Percentiles rank a stretch among this genome's conserved stretches.
These are phyloP conservation scores for Coccomyxa subellipsoidea DNA, from an alignment of 163 green algal species.

Conservation along the genomic window DNA sequence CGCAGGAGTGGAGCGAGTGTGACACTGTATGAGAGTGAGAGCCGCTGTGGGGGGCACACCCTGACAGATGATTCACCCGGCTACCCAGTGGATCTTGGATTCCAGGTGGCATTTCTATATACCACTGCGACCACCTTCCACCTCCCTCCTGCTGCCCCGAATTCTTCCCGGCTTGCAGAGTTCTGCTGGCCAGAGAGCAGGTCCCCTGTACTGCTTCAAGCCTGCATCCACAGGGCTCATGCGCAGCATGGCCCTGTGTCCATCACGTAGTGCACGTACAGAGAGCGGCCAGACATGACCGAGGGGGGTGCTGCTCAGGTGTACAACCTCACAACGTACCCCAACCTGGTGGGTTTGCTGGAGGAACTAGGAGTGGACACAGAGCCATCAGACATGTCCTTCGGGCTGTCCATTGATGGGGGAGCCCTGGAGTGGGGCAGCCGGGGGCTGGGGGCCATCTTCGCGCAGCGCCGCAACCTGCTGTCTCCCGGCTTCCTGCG, in stretches of 20 bases:
- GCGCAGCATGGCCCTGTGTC: no score
- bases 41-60: conserved; percentile 81
- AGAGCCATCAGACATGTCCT: conserved; percentile 90
- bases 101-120: no score
- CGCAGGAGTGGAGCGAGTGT: conserved; percentile 68
- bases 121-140: no score
- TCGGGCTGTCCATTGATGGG: conserved; percentile 78
- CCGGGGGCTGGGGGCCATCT: conserved; percentile 75
- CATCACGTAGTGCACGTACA: no score
- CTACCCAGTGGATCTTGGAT: conserved; percentile 86
- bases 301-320: conserved; percentile 57
- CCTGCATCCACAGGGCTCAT: no score
- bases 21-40: conserved; percentile 87
- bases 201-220: no score
- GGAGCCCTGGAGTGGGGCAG: conserved; percentile 87
- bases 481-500: conserved; percentile 66
- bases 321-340: conserved; percentile 97
- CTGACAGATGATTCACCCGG: conserved; percentile 68
- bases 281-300: no score
- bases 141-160: no score
- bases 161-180: no score
- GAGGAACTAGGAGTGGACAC: conserved; percentile 84
- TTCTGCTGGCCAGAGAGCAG: no score
- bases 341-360: conserved; percentile 87
- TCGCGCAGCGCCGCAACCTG: conserved; percentile 83